A percentile compares a stretch with the other conserved stretches of the same genome.
Evolutionary conservation across 495 filamentous ascomycete genomes (phyloP).

Genomic region (Hypoxylon fuscum): DNA sequence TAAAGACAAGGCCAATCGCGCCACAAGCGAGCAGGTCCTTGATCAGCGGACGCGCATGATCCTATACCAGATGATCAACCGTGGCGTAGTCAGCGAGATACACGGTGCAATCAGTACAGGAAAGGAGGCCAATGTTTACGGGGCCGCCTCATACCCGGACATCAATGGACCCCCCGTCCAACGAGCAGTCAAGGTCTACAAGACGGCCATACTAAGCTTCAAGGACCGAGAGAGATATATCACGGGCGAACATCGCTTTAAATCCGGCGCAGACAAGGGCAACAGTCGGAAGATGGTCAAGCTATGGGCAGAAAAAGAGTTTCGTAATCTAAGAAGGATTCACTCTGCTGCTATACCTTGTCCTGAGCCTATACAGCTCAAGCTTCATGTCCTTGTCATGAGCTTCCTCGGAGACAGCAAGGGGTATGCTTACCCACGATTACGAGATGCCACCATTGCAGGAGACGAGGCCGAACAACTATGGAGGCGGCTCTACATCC

Average conservation of each 20-base stretch:
- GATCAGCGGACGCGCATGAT: conserved; percentile 96
- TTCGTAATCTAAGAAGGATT: conserved; percentile 88
- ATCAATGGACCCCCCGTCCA: conserved; percentile 56
- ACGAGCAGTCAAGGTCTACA: conserved; percentile 97
- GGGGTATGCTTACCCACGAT: conserved; percentile 83
- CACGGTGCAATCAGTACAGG: conserved; percentile 94
- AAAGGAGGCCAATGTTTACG: conserved; percentile 98
- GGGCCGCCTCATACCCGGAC: conserved; percentile 57
- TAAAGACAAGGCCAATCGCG: conserved; percentile 88
- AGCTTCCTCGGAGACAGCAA: conserved; percentile 87
- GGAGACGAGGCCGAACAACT: conserved; percentile 71
- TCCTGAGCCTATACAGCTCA: conserved; percentile 87
- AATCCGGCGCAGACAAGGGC: conserved; percentile 84
- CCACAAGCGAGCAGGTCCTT: conserved; percentile 91
- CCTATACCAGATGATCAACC: conserved; percentile 92
- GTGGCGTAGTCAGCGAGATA: conserved; percentile 79
- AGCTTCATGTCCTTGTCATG: conserved; percentile 93
- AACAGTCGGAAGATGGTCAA: conserved; percentile 96
- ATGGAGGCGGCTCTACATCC: conserved; percentile 81
- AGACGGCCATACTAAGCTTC: conserved; percentile 94
- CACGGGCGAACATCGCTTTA: conserved; percentile 82
- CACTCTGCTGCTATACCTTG: conserved; percentile 84
- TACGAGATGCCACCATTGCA: conserved; percentile 62
- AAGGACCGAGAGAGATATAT: conserved; percentile 97
- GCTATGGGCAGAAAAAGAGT: conserved; percentile 98